A percentile compares a stretch with the other conserved stretches of the same genome.
These are phyloP conservation scores for Catunica adiposa DNA, from an alignment of 2,329 filamentous ascomycete genomes.

Conservation along the genomic window DNA sequence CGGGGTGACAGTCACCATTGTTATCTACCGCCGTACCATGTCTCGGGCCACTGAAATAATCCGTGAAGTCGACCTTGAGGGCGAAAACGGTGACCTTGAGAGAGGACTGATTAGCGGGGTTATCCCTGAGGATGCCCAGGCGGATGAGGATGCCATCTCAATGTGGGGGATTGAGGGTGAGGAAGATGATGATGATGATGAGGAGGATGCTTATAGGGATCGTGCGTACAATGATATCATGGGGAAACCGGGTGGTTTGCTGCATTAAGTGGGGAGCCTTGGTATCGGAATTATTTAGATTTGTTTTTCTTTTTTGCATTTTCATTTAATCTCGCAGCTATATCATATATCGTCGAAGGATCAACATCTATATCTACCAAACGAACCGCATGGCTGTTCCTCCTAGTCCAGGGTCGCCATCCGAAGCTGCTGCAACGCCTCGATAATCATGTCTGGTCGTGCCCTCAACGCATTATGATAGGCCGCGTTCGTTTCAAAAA, in stretches of 20 bases:
- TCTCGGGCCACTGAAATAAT: conserved; percentile 43
- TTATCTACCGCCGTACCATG: conserved; percentile 67
- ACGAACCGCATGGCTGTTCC: not conserved
- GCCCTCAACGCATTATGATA: conserved; percentile 71
- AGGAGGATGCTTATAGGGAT: conserved; percentile 15
- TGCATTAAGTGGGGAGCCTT: conserved; percentile 3
- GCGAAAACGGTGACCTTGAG: conserved; percentile 25
- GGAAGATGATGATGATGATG: conserved; percentile 22
- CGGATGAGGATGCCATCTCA: conserved; percentile 43
- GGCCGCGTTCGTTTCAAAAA: conserved; percentile 71
- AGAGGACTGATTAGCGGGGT: conserved; percentile 29
- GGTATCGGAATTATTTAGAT: not conserved
- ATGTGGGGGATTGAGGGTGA: conserved; percentile 33
- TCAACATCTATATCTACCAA: not conserved
- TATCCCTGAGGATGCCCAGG: conserved; percentile 37
- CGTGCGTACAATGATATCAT: conserved; percentile 13
- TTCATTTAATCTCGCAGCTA: too few species aligned
- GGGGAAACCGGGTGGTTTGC: conserved; percentile 12
- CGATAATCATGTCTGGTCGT: conserved; percentile 51
- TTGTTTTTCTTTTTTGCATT: not conserved
- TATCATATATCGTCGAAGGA: too few species aligned
- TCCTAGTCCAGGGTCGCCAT: conserved; percentile 14
- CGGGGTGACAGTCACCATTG: conserved; percentile 59
- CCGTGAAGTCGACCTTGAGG: conserved; percentile 22
- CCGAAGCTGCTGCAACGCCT: conserved; percentile 41